Conservation (phyloP, 73 alveolate species). For the Tetrahymena thermophila region DNA sequence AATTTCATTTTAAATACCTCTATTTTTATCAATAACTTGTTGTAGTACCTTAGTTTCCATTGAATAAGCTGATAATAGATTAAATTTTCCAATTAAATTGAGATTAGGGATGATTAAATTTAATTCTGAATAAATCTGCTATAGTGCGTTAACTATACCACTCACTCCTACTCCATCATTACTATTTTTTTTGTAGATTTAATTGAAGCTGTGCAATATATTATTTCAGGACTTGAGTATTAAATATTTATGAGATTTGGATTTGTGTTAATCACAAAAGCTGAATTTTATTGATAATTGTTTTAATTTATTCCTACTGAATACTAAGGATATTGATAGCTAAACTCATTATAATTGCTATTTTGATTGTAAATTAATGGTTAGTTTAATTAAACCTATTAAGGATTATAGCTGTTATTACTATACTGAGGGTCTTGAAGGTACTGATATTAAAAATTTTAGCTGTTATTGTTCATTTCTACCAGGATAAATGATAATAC, state of each 20-base stretch:
- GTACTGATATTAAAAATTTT: no score
- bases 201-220: not conserved
- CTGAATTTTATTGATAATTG: not conserved
- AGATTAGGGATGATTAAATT: not conserved
- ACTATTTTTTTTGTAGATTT: not conserved
- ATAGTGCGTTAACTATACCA: not conserved
- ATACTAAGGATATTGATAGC: not conserved
- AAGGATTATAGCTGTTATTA: no score
- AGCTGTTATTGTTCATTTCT: no score
- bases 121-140: not conserved
- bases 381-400: no score
- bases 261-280: not conserved
- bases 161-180: not conserved
- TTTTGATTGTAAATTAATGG: no score
- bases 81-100: not conserved
- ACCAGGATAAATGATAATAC: no score
- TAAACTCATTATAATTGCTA: no score
- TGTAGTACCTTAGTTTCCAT: not conserved
- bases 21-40: not conserved
- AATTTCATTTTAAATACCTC: not conserved
- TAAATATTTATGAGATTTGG: not conserved
- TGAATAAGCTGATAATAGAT: not conserved
- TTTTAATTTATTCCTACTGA: not conserved
- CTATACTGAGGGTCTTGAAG: no score
- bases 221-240: not conserved